Conservation (phyloP, 768 basidiomycete species). For the Rubroboletus satanas region DNA sequence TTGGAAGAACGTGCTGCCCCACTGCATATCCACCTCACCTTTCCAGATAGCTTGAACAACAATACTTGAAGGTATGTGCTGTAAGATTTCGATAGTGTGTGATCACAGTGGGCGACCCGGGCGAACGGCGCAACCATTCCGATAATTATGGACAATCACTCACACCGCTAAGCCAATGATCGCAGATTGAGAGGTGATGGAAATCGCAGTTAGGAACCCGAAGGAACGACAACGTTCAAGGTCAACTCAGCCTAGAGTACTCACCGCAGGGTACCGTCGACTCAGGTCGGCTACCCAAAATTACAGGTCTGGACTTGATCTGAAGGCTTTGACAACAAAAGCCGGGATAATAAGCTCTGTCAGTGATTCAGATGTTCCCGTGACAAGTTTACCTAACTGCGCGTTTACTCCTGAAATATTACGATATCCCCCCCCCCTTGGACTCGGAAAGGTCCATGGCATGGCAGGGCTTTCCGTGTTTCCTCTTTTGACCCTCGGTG, state of each 20-base stretch:
- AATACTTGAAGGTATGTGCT: neutral
- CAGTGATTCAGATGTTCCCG: neutral
- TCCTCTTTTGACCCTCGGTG: neutral
- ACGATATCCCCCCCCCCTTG: neutral
- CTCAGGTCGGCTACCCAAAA: neutral
- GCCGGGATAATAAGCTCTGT: neutral
- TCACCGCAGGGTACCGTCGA: neutral
- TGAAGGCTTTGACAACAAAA: neutral
- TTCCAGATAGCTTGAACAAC: neutral
- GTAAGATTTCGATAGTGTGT: too few relatives aligned
- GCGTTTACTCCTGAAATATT: conserved; percentile 1
- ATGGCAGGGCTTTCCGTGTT: neutral
- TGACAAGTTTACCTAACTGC: conserved; percentile 11
- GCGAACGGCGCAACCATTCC: neutral
- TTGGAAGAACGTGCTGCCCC: neutral
- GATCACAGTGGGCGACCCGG: too few relatives aligned
- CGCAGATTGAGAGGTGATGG: conserved; percentile 17
- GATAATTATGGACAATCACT: neutral
- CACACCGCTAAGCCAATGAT: neutral
- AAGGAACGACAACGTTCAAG: neutral
- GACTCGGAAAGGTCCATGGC: neutral
- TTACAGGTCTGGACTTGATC: neutral
- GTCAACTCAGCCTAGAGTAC: neutral
- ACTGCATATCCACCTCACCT: neutral
- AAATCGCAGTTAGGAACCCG: neutral